A percentile compares a stretch with the other conserved stretches of the same genome.
Conservation (phyloP, 805 yeast genomes). For the Yarrowia osloensis region DNA sequence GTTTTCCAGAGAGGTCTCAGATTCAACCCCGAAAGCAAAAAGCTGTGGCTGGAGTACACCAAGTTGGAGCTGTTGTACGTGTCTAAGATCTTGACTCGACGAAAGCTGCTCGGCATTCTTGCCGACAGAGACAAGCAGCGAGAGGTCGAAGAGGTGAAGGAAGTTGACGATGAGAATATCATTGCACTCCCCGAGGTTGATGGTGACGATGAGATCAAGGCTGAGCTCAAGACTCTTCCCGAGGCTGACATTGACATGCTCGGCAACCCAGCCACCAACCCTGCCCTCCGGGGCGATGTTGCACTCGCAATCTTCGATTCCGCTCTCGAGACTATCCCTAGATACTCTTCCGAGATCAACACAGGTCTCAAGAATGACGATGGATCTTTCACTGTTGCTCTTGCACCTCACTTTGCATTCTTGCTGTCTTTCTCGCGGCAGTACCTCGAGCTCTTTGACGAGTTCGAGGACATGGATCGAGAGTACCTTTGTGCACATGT, state of each 20-base stretch:
- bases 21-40: conserved; percentile 71
- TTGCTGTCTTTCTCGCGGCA: conserved; percentile 47
- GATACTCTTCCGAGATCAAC: conserved; percentile 37
- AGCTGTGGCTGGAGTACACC: conserved; percentile 82
- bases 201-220: conserved; percentile 55
- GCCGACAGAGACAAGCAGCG: conserved; percentile 58
- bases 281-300: conserved; percentile 73
- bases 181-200: conserved; percentile 52
- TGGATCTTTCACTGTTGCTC: conserved; percentile 24
- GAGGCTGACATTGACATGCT: conserved; percentile 83
- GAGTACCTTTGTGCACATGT: conserved; percentile 66
- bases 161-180: conserved; percentile 42
- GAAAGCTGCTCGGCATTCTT: conserved; percentile 76
- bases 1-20: conserved; percentile 82
- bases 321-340: conserved; percentile 47
- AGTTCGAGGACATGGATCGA: conserved; percentile 69
- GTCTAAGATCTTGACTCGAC: conserved; percentile 77
- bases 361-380: conserved; percentile 40
- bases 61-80: conserved; percentile 86
- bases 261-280: conserved; percentile 82
- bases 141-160: conserved; percentile 45
- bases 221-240: conserved; percentile 65
- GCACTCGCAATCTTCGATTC: conserved; percentile 71
- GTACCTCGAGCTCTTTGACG: conserved; percentile 62
- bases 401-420: conserved; percentile 28